Conservation (phyloP, 306 rosid genomes). For the Ormosia semicastrata region DNA sequence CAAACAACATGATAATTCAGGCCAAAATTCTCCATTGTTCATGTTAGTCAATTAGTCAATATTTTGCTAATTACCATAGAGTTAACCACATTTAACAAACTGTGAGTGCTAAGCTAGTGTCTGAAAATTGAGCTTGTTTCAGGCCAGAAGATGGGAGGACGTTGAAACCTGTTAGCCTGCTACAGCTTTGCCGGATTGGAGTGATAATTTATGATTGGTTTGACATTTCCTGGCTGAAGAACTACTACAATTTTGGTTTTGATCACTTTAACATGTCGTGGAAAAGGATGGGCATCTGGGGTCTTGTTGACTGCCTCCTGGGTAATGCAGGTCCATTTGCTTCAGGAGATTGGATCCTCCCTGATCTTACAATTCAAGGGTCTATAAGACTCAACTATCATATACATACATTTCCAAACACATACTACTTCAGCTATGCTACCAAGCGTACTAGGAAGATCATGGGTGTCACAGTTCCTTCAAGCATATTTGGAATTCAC, state of each 20-base stretch:
- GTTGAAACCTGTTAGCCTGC: slow-evolving; percentile 73
- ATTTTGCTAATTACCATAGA: neutral
- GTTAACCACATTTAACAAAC: neutral
- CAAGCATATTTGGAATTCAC: slow-evolving; percentile 73
- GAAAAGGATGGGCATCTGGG: slow-evolving; percentile 78
- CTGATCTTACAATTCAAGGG: slow-evolving; percentile 98
- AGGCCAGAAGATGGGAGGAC: slow-evolving; percentile 91
- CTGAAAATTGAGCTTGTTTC: slow-evolving; percentile 28
- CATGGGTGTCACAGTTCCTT: slow-evolving; percentile 76
- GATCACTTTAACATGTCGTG: slow-evolving; percentile 89
- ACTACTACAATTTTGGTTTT: slow-evolving; percentile 88
- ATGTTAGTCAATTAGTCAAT: neutral
- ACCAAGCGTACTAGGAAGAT: slow-evolving; percentile 85
- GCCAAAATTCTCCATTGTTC: neutral
- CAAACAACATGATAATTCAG: neutral
- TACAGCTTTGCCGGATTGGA: slow-evolving; percentile 84
- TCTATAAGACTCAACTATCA: slow-evolving; percentile 55
- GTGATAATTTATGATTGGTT: slow-evolving; percentile 92
- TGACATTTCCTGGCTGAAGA: slow-evolving; percentile 80
- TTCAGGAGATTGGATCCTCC: slow-evolving; percentile 95
- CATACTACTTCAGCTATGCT: slow-evolving; percentile 93
- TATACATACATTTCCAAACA: slow-evolving; percentile 72
- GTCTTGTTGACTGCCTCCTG: slow-evolving; percentile 70
- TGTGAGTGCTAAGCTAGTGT: slow-evolving; percentile 24
- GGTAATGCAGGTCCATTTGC: slow-evolving; percentile 91